Base-by-base conservation (phyloP, 176 grass and related monocot genomes). In the Metroxylon sagu region DNA sequence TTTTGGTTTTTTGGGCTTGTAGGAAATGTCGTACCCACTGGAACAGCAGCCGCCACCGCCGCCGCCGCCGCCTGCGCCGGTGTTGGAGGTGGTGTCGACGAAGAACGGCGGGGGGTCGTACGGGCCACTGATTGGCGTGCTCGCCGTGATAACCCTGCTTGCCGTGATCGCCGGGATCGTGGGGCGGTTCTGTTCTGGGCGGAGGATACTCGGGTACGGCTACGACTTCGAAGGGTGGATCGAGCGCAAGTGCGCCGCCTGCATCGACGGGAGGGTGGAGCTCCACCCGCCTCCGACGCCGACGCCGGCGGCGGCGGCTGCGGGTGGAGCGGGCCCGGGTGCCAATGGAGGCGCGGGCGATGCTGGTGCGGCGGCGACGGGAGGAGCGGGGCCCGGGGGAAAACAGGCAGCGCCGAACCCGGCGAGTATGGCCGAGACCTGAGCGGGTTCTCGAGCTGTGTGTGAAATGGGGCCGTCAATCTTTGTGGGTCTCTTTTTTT, bases 101-200 rank as follows among this genome's bases (percentile, higher is more conserved):
- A 48, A 18, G 54, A 64, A 4, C 35, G 25, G 16, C 1, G 49
- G 31, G 31, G 85, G 72, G 0, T 83, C 87, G 4, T 81, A 82
- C 50, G 87, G 87, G 6, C 63, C 71, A 0, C 28, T 88, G 68
- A 68, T 72, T 16, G 57, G 26, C 17, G 52, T 74, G 26, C 17
- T 87, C 16, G 52, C 53, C 0, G 5, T 68, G 23, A 59, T 87
- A 16, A 66, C 17, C 0, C 5, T 30, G 16, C 27, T 82, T 5
- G 70, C 19, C 4, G 58, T 51, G 12, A 64, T 62, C 15, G 64
- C 84, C 3, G 54, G 77, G 18, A 75, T 79, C 63, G 67, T 89
- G 7, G 86, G 86, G 0, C 71, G 86, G 18, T 49, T 89, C 54
- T 89, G 86, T 75, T 85, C 68, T 66, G 75, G 86, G 0, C 77